Evolutionary conservation across 83 land plant genomes (phyloP), one percentile per base, ranked within the genome.

Genomic region (Thuja plicata): DNA sequence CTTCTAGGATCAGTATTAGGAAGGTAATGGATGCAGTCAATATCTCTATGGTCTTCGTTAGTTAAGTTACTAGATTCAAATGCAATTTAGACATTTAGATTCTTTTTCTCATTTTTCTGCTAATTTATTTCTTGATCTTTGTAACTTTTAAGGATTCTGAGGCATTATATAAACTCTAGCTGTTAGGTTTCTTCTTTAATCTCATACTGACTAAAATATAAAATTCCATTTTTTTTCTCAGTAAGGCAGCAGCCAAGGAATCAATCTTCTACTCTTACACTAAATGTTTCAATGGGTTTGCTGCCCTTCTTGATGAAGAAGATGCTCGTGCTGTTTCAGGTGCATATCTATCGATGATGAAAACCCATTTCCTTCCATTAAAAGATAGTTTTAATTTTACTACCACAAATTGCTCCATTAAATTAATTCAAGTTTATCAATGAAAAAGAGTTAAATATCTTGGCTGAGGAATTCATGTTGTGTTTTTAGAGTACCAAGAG

Each of bases 211-310:
- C 83, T 79, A 40, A 27, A 46, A 82, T 12, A 19, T 82, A 0
- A 3, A n/a, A 1, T 82, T 46, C 21, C 45, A 21, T 41, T 43
- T 82, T 15, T 48, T 30, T 84, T 54, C 40, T 54, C 89, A 90
- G 91, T 35, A 88, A 90, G 37, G 90, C 87, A 15, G 57, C 78
- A 52, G 96, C 94, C 15, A 89, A 87, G 45, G 90, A 93, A 1
- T 85, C 93, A 3, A 94, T 94, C 15, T 88, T 94, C 38, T 90
- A 92, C 89, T 93, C 96, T 3, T 94, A 94, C 77, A 90, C 78
- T 1, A 81, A 70, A 32, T 34, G 71, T 78, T 90, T 94, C 88
- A 94, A 94, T 87, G 96, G 94, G 5, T 94, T 94, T 83, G 92
- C 96, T 71, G 96, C 94, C 0, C 13, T 12, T 48, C 90, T 94